Percentiles rank a stretch among this genome's conserved stretches.
Conservation (phyloP, 495 filamentous ascomycete species). For the Penicillium crystallinum region DNA sequence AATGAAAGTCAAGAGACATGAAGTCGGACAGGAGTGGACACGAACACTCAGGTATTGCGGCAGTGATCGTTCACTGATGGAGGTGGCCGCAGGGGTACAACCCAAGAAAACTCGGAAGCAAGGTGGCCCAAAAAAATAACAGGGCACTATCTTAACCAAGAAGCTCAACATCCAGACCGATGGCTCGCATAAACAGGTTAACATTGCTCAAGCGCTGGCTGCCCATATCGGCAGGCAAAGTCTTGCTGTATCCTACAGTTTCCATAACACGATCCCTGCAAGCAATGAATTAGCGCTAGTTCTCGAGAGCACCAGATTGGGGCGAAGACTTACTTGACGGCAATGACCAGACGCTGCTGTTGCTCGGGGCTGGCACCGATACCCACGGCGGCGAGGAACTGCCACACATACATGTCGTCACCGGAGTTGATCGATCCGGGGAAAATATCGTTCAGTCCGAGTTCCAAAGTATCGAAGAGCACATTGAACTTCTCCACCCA, state of each 20-base stretch:
- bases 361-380: constrained; percentile 88
- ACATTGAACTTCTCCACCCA: constrained; percentile 80
- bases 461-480: constrained; percentile 83
- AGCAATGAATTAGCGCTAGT: constrained; percentile 13
- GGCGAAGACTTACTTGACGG: constrained; percentile 68
- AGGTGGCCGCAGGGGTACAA: background rate
- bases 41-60: background rate
- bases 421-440: constrained; percentile 73
- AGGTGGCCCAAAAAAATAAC: background rate
- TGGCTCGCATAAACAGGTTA: constrained; percentile 97
- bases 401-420: constrained; percentile 95
- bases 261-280: constrained; percentile 90
- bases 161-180: constrained; percentile 93
- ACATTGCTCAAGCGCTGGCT: constrained; percentile 80
- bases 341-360: constrained; percentile 87
- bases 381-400: constrained; percentile 90
- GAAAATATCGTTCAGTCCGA: constrained; percentile 77
- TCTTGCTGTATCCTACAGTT: constrained; percentile 80
- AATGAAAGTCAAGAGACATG: background rate
- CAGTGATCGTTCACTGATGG: background rate
- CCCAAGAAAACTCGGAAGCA: background rate
- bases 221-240: constrained; percentile 78
- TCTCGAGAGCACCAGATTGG: background rate
- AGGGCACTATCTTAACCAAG: constrained; percentile 52
- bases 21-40: background rate